These are phyloP conservation scores for Craspedostauros australis DNA, from an alignment of 108 stramenopile genomes.

Conservation along the genomic window DNA sequence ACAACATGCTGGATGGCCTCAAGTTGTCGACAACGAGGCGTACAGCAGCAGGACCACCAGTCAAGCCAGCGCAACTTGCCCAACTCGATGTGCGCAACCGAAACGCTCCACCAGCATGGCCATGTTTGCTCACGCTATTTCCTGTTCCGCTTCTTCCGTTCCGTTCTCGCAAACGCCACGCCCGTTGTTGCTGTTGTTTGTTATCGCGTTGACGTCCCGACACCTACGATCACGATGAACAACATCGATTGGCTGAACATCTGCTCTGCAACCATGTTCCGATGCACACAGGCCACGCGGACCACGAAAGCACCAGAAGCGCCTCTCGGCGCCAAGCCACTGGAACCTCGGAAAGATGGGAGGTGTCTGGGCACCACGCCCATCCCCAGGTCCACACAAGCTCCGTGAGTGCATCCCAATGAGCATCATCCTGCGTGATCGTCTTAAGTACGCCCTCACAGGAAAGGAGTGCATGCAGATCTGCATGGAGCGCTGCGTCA, in stretches of 20 bases:
- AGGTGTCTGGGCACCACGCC: constrained; percentile 94
- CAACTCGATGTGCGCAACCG: too few species aligned
- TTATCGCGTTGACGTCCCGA: too few species aligned
- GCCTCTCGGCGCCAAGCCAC: constrained; percentile 97
- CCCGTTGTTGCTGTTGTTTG: constrained; percentile 1
- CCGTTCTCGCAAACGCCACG: too few species aligned
- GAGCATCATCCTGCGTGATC: constrained; percentile 94
- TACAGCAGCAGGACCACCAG: too few species aligned
- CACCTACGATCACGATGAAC: too few species aligned
- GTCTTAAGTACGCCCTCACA: constrained; percentile 99
- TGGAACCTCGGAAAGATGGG: constrained; percentile 99
- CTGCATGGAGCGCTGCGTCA: constrained; percentile 99
- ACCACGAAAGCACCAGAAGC: constrained; percentile 99
- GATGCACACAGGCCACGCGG: constrained; percentile 80
- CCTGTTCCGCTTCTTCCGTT: too few species aligned
- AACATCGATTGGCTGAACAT: too few species aligned
- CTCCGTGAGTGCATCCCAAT: constrained; percentile 96
- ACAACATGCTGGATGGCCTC: too few species aligned
- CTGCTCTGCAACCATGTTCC: not conserved
- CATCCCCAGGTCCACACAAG: constrained; percentile 98
- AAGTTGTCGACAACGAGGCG: too few species aligned
- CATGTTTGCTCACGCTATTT: too few species aligned
- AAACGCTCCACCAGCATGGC: too few species aligned
- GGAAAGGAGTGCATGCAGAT: constrained; percentile 96
- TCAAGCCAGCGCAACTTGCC: too few species aligned